Percentiles rank a stretch among this genome's conserved stretches.
Evolutionary conservation across 257 asterid genomes (phyloP).

Genomic region (Cruciata laevipes): DNA sequence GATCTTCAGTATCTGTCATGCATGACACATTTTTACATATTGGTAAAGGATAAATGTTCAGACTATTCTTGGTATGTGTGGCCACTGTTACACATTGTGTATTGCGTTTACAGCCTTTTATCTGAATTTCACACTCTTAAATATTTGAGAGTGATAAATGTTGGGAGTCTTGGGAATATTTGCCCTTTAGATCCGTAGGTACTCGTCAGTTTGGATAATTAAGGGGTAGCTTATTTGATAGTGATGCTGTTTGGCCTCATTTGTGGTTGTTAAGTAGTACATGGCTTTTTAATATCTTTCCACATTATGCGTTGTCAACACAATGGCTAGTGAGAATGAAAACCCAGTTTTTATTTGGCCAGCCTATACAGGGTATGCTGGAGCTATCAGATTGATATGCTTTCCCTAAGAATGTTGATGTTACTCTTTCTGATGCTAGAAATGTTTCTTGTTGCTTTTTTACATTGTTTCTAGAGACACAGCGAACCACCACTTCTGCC

Average conservation of each 20-base stretch:
- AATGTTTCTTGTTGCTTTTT: not conserved
- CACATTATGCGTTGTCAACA: too few relatives aligned
- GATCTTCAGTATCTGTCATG: not conserved
- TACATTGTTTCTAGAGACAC: not conserved
- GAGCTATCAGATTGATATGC: not conserved
- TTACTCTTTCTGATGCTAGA: not conserved
- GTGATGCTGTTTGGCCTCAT: not conserved
- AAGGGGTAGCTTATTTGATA: not conserved
- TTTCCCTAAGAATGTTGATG: too few relatives aligned
- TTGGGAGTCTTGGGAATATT: not conserved
- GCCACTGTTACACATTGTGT: not conserved
- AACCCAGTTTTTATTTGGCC: too few relatives aligned
- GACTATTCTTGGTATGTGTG: not conserved
- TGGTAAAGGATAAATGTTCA: not conserved
- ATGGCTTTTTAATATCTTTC: not conserved
- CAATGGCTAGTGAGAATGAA: too few relatives aligned
- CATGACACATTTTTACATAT: not conserved
- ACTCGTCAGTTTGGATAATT: not conserved
- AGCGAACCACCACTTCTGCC: conserved; percentile 8
- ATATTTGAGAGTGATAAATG: not conserved
- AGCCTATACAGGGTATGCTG: too few relatives aligned
- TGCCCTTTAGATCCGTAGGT: not conserved
- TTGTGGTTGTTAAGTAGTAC: not conserved
- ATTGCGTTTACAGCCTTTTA: not conserved
- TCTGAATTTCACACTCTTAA: not conserved